Conservation (phyloP, 2,329 filamentous ascomycete species). For the Sarocladium strictum region DNA sequence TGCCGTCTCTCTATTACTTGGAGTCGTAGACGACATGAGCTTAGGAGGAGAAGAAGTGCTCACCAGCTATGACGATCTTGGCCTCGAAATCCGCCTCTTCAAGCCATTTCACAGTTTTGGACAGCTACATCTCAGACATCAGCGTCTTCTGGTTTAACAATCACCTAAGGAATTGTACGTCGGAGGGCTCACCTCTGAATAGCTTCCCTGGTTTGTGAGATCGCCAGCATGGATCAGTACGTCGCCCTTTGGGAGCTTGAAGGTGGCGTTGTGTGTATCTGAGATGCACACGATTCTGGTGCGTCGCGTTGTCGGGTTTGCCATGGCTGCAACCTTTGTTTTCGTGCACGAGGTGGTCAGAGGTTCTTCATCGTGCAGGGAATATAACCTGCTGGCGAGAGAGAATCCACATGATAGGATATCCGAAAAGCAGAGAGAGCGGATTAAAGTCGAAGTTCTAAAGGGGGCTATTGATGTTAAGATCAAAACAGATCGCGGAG, state of each 20-base stretch:
- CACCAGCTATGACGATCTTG: slow-evolving; percentile 67
- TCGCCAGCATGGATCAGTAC: slow-evolving; percentile 73
- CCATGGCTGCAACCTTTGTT: too few species aligned
- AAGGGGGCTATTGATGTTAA: too few species aligned
- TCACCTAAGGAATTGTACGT: not conserved
- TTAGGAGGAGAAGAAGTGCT: too few species aligned
- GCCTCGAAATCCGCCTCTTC: slow-evolving; percentile 60
- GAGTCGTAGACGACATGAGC: too few species aligned
- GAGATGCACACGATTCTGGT: slow-evolving; percentile 70
- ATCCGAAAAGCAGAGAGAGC: too few species aligned
- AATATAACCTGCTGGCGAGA: too few species aligned
- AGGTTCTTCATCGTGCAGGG: too few species aligned
- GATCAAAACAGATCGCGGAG: too few species aligned
- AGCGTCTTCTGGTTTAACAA: not conserved
- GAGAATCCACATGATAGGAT: too few species aligned
- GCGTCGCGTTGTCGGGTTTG: slow-evolving; percentile 24
- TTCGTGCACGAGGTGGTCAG: too few species aligned
- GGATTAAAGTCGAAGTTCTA: too few species aligned
- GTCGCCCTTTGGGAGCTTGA: slow-evolving; percentile 64
- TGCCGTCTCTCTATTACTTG: too few species aligned
- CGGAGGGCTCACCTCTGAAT: slow-evolving; percentile 37
- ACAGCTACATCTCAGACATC: slow-evolving; percentile 32
- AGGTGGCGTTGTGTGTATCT: slow-evolving; percentile 65
- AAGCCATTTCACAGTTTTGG: slow-evolving; percentile 60
- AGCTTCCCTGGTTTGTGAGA: slow-evolving; percentile 65